A percentile compares a stretch with the other conserved stretches of the same genome.
These are phyloP conservation scores for Biscogniauxia mediterranea DNA, from an alignment of 2,329 filamentous ascomycete genomes.

Conservation along the genomic window DNA sequence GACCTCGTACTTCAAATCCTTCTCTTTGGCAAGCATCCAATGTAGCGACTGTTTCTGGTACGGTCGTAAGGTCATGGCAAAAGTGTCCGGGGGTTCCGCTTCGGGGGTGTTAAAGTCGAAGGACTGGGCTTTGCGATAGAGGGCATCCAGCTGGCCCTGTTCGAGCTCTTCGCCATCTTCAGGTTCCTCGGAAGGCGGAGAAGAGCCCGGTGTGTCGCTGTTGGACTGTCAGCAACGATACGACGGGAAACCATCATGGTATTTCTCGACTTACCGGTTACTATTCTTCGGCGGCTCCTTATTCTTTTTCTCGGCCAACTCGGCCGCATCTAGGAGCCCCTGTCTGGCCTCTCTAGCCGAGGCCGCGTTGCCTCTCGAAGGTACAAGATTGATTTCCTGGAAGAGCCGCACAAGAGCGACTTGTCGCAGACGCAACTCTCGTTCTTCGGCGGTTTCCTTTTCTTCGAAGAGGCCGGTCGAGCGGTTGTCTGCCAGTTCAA, in stretches of 20 bases:
- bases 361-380: conserved; percentile 69
- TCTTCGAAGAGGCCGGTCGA: conserved; percentile 76
- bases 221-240: conserved; percentile 2
- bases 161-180: conserved; percentile 91
- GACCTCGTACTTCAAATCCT: conserved; percentile 64
- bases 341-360: conserved; percentile 79
- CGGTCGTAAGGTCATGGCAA: conserved; percentile 78
- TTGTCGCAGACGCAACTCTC: conserved; percentile 77
- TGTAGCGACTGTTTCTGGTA: conserved; percentile 95
- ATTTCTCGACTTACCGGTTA: conserved; percentile 14
- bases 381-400: conserved; percentile 80
- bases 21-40: conserved; percentile 97
- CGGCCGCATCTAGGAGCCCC: conserved; percentile 80
- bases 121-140: conserved; percentile 94
- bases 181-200: conserved; percentile 59
- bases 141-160: conserved; percentile 87
- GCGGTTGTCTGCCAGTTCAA: conserved; percentile 67
- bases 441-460: conserved; percentile 82
- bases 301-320: conserved; percentile 76
- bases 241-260: background rate
- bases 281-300: conserved; percentile 46
- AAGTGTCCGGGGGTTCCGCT: conserved; percentile 77
- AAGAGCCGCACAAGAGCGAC: conserved; percentile 86
- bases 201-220: conserved; percentile 43
- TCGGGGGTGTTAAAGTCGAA: conserved; percentile 93